Evolutionary conservation across 305 asterid species (phyloP).

Genomic region (Solanum hybrid): DNA sequence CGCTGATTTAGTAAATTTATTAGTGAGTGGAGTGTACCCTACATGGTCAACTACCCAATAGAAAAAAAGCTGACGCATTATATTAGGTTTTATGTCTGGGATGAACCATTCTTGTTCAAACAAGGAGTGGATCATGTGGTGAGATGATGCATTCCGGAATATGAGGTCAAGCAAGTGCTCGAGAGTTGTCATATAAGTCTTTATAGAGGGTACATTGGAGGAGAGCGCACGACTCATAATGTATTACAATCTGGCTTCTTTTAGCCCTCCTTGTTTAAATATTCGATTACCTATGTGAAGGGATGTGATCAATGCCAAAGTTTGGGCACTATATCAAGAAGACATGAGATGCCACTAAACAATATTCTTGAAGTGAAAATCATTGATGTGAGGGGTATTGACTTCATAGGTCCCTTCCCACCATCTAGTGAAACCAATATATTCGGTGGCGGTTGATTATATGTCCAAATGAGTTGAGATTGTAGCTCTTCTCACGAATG

Average conservation of each 20-base stretch:
- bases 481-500: background rate
- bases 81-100: too few relatives aligned
- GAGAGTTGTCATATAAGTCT: background rate
- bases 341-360: background rate
- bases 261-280: background rate
- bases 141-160: background rate
- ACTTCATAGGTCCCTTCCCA: background rate
- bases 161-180: background rate
- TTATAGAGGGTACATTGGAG: background rate
- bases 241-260: background rate
- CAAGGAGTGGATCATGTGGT: background rate
- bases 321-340: background rate
- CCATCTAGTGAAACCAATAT: background rate
- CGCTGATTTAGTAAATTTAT: background rate
- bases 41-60: background rate
- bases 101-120: background rate
- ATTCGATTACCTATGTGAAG: background rate
- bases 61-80: background rate
- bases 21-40: background rate
- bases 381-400: background rate
- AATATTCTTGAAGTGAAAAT: background rate
- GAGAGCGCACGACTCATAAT: background rate
- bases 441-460: background rate
- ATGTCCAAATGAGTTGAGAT: background rate
- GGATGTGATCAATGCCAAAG: background rate